Conservation (phyloP, 2,329 filamentous ascomycete genomes). For the Colletotrichum orbiculare region DNA sequence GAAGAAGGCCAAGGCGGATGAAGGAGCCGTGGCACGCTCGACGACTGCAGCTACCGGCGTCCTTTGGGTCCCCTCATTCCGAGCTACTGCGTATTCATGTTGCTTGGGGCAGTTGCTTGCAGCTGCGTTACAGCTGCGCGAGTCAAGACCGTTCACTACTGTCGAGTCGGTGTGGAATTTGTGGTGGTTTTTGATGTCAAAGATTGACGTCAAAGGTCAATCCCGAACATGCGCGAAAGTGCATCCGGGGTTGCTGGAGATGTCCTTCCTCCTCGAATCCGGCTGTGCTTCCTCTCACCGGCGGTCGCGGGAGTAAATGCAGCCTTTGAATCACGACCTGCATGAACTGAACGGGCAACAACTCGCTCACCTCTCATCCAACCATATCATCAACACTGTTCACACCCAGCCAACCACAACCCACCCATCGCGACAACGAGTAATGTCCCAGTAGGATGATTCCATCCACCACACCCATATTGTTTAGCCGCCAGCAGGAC, state of each 20-base stretch:
- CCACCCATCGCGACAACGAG: neutral
- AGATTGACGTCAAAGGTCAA: neutral
- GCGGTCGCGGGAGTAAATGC: neutral
- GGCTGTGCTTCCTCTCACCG: neutral
- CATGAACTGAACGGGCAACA: neutral
- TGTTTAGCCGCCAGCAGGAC: neutral
- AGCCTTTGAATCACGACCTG: conserved; percentile 9
- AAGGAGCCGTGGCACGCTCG: too few species aligned
- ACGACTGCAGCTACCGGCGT: too few species aligned
- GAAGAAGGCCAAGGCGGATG: neutral
- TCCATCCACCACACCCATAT: neutral
- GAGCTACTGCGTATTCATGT: too few species aligned
- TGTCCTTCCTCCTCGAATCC: neutral
- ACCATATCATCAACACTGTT: neutral
- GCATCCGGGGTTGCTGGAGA: neutral
- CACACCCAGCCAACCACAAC: neutral
- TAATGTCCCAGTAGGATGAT: conserved; percentile 11
- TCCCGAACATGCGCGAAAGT: too few species aligned
- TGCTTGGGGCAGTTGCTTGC: too few species aligned
- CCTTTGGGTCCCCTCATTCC: too few species aligned
- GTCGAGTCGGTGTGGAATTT: too few species aligned
- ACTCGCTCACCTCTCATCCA: neutral
- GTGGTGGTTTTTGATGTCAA: too few species aligned
- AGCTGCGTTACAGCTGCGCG: too few species aligned
- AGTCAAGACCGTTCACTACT: too few species aligned